Evolutionary conservation across 495 filamentous ascomycete species (phyloP), one percentile per base, ranked within the genome.

Genomic region (Penicillium fimorum): DNA sequence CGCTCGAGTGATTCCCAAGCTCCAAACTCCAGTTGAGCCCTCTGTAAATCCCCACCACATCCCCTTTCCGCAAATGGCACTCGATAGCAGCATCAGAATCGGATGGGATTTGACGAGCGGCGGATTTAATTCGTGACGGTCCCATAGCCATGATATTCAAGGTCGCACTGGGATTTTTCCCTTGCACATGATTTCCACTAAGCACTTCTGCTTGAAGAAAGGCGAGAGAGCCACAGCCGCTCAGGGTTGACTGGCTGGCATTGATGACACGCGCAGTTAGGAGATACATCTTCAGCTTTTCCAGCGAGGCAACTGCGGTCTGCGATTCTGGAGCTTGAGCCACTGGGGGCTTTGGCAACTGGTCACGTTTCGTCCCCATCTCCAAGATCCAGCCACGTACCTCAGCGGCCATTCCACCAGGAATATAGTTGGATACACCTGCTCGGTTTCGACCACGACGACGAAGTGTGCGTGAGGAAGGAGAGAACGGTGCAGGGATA

Each of bases 351-450:
- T 17, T 40, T 3, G 52, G n/a, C 12, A 63, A 41, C n/a, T 67
- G 62, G 6, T 72, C 69, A 12, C 68, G 68, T 47, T 69, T 75
- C 2, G 69, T 56, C 17, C 72, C 74, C 57, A 67, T 71, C 46
- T 78, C 76, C 22, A 78, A 58, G 30, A 78, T 63, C 76, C 76
- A 78, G 44, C 73, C 65, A 25, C 76, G 74, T 20, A 75, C 67
- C 43, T 75, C 63, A 2, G 73, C 66, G 2, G 76, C 76, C 73
- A 78, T 75, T 15, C 76, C 76, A 11, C 72, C 76, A 2, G 74
- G 65, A 0, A 69, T 27, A 54, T 76, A 77, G 4, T 38, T 59
- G 6, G 62, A 56, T 1, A 48, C 61, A 17, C 58, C 54, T 5
- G 64, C 47, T 13, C 68, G 68, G 4, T 55, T 42, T 27, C 69